A percentile compares a stretch with the other conserved stretches of the same genome.
phyloP scores from a whole-genome alignment of 768 basidiomycete species.

The Boletus rufocinnamomeus region DNA sequence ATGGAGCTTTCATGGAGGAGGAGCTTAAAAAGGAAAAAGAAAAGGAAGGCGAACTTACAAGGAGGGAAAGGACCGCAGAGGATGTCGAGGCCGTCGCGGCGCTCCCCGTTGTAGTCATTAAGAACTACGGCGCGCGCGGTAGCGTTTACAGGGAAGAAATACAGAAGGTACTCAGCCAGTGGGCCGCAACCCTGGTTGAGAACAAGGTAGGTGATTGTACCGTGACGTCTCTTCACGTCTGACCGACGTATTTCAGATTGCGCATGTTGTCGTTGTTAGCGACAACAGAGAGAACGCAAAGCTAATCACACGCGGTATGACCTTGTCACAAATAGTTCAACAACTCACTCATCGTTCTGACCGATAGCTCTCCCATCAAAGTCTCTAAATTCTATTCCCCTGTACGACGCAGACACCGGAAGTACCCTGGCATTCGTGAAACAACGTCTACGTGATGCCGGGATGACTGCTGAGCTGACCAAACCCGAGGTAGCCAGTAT shows the following conservation, averaged over 20 bases:
- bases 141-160: slow-evolving; percentile 67
- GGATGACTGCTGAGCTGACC: slow-evolving; percentile 55
- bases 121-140: slow-evolving; percentile 67
- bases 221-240: neutral
- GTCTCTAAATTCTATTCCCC: slow-evolving; percentile 73
- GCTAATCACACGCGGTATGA: slow-evolving; percentile 73
- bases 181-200: slow-evolving; percentile 83
- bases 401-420: slow-evolving; percentile 82
- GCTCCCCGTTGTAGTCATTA: slow-evolving; percentile 85
- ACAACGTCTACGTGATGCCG: slow-evolving; percentile 68
- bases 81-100: slow-evolving; percentile 56
- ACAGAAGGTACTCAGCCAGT: slow-evolving; percentile 73
- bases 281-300: slow-evolving; percentile 90
- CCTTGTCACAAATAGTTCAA: neutral
- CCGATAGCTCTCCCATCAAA: slow-evolving; percentile 76
- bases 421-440: slow-evolving; percentile 82
- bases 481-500: slow-evolving; percentile 58
- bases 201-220: slow-evolving; percentile 55
- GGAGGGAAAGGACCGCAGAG: slow-evolving; percentile 36
- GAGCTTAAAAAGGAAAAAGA: slow-evolving; percentile 30
- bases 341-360: neutral
- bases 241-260: slow-evolving; percentile 53
- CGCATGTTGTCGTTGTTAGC: slow-evolving; percentile 89
- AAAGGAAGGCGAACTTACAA: slow-evolving; percentile 34
- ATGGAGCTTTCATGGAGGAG: slow-evolving; percentile 15